Evolutionary conservation across 2,329 filamentous ascomycete species (phyloP), one percentile per base, ranked within the genome.

Genomic region (Phyllachora maydis): DNA sequence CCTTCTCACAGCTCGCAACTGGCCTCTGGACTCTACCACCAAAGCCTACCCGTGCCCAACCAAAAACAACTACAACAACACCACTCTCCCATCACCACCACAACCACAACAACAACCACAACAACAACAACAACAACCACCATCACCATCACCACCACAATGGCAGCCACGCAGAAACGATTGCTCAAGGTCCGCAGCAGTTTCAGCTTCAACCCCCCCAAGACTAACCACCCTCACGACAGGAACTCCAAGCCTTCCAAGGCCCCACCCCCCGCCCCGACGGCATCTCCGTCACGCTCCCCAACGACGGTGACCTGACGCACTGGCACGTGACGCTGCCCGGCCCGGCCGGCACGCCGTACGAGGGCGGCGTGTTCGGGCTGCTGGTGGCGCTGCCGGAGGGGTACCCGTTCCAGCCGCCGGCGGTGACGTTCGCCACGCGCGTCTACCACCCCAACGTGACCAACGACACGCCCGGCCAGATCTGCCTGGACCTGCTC

Each of bases 401-500:
- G 36, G 73, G 81, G 40, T 92, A 91, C 56, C 82, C 82, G 17
- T 92, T 91, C 68, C 88, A 88, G 50, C 69, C 81, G 12, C 82
- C 82, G 10, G 55, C 62, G 29, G 60, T 91, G 36, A 68, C 62
- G 41, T 91, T 92, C 61, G 54, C 58, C 34, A 92, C 82, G 24
- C 85, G 83, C 51, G 77, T 92, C 57, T 93, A 91, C 63, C 83
- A 93, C 54, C 82, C 83, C 21, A 93, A 93, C 52, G 66, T 93
- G 29, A 81, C 74, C 41, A 88, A 91, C 59, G 82, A 91, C 47
- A 63, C 65, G 41, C 65, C 69, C 35, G 83, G 83, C 31, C 73
- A 63, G 50, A 78, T 93, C 66, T 93, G 83, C 50, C 59, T 93
- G 21, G 70, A 67, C 29, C 65, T 83, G 47, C 66, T 93, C 36